Base-by-base conservation (phyloP, 768 basidiomycete genomes). In the Astraeus odoratus region DNA sequence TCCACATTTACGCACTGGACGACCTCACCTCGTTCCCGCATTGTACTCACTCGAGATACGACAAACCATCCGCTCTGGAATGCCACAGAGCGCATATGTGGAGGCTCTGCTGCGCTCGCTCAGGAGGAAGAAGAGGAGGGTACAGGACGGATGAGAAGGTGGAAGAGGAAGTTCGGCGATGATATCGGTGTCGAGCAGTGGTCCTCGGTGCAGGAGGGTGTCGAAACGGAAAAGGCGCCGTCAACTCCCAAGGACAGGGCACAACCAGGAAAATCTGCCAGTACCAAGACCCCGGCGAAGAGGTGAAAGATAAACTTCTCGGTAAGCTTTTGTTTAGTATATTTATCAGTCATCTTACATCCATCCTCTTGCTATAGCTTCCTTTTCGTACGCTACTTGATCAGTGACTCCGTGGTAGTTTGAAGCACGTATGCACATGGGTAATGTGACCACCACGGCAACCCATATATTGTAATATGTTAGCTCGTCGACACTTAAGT, bases 1-100 rank as follows among this genome's bases (percentile, higher is more conserved):
- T 85, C 87, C 22, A 87, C 86, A 1, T 91, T 89, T 61, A 80
- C 77, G 4, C 87, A 93, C 54, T 86, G 84, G 77, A 89, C 86
- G 10, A 94, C 92, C 1, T 90, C 91, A 0, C 92, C 93, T 0
- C 81, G 81, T 5, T 82, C 84, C 3, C 63, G 77, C 29, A 76
- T 90, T 37, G 77, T 81, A 29, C 72, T 94, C 38, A 87, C 91
- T 16, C 80, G 91, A 33, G 92, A 95, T 56, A 82, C 87, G 40
- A 88, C 86, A 13, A 96, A 92, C 61, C 83, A 92, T 56, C 87
- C 92, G 1, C 64, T 90, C 5, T 96, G 86, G 85, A 86, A 88
- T 57, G 78, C 84, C 2, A 76, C 77, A 3, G 67, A 73, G 48
- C 71, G 72, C 50, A 67, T 73, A 20, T 70, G 69, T 47, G 79